Conservation (phyloP, 139 green algal genomes). For the Marvania coccoides region DNA sequence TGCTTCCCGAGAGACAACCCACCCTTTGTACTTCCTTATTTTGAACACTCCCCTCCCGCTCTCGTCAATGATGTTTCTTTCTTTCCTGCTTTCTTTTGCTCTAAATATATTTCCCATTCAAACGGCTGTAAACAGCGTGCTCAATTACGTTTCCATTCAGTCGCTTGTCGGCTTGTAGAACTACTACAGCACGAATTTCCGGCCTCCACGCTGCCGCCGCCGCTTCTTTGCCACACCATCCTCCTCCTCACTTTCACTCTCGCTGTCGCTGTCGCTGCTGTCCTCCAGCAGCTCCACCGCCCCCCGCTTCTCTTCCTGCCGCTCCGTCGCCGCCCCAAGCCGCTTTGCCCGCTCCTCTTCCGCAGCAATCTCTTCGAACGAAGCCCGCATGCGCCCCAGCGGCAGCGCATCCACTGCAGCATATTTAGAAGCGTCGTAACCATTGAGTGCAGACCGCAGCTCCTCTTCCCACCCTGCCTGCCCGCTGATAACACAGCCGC, state of each 20-base stretch:
- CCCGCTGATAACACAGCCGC: background rate
- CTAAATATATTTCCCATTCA: no score
- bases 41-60: background rate
- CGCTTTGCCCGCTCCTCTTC: background rate
- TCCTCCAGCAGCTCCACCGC: background rate
- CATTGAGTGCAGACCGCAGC: background rate
- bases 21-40: background rate
- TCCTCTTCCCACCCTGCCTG: background rate
- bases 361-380: background rate
- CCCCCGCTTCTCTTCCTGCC: conserved; percentile 7
- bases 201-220: no score
- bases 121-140: no score
- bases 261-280: background rate
- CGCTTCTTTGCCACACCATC: background rate
- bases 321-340: background rate
- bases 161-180: no score
- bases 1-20: no score
- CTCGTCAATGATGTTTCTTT: background rate
- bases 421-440: conserved; percentile 18
- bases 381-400: conserved; percentile 17
- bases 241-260: conserved; percentile 1
- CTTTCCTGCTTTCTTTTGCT: no score
- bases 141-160: no score
- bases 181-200: no score
- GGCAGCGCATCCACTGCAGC: conserved; percentile 7